These are phyloP conservation scores for Biscogniauxia mediterranea DNA, from an alignment of 2,329 filamentous ascomycete genomes.

Conservation along the genomic window DNA sequence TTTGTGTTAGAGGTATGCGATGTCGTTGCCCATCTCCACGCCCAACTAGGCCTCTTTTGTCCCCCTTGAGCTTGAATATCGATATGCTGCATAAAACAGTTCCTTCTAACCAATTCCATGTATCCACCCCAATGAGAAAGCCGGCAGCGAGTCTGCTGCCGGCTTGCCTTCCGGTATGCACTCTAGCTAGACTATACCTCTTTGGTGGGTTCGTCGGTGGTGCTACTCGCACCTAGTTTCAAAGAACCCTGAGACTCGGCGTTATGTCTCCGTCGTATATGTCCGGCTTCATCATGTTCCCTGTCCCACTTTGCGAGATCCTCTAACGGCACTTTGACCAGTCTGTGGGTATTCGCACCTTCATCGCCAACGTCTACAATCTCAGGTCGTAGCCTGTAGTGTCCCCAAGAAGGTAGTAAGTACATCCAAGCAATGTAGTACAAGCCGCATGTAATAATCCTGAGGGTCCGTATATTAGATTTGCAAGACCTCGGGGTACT, in stretches of 20 bases:
- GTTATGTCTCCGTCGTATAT: conserved; percentile 16
- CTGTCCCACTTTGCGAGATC: conserved; percentile 57
- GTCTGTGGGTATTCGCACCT: conserved; percentile 41
- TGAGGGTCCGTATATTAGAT: conserved; percentile 23
- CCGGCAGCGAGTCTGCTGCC: too few relatives aligned
- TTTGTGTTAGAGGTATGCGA: too few relatives aligned
- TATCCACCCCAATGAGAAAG: too few relatives aligned
- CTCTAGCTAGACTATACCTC: background rate
- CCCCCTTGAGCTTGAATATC: too few relatives aligned
- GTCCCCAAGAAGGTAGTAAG: conserved; percentile 49
- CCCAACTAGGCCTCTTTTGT: too few relatives aligned
- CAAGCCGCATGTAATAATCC: conserved; percentile 49
- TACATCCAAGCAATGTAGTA: conserved; percentile 62
- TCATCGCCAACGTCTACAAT: conserved; percentile 49
- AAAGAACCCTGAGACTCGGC: background rate
- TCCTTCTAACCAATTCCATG: too few relatives aligned
- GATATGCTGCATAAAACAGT: too few relatives aligned
- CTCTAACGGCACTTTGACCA: conserved; percentile 52
- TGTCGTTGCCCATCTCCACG: too few relatives aligned
- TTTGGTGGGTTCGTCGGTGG: background rate
- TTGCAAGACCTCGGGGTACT: background rate
- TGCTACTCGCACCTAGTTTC: background rate
- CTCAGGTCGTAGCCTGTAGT: conserved; percentile 56
- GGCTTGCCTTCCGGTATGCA: too few relatives aligned
- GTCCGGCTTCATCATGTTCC: conserved; percentile 51